These are phyloP conservation scores for baker's yeast (Saccharomyces cerevisiae) DNA, from an alignment of 805 yeast species.

Conservation along the genomic window DNA sequence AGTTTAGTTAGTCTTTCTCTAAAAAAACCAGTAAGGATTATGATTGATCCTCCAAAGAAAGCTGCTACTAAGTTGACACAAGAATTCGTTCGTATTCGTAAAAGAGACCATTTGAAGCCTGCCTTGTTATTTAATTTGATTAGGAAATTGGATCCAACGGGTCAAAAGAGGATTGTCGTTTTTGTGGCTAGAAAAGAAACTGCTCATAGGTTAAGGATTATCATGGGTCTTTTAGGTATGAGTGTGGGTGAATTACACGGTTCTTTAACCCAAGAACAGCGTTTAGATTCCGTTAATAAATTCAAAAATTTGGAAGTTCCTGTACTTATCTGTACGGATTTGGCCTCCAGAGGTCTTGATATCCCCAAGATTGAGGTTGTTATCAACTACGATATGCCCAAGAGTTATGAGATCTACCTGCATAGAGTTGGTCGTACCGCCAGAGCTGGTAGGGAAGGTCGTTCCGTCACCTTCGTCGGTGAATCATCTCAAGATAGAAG, in stretches of 20 bases:
- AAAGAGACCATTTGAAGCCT: constrained; percentile 76
- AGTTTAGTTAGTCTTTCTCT: constrained; percentile 80
- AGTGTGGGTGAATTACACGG: constrained; percentile 79
- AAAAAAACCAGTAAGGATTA: constrained; percentile 83
- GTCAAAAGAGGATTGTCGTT: constrained; percentile 70
- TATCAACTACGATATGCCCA: constrained; percentile 93
- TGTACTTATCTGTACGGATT: constrained; percentile 87
- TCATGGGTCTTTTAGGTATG: constrained; percentile 65
- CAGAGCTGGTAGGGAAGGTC: constrained; percentile 96
- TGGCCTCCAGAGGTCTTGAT: constrained; percentile 98
- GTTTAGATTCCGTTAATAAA: constrained; percentile 72
- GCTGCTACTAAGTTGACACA: constrained; percentile 87
- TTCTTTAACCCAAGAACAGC: constrained; percentile 83
- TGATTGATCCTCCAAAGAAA: constrained; percentile 94
- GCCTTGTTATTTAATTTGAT: constrained; percentile 70
- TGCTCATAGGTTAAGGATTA: constrained; percentile 78
- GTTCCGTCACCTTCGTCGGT: constrained; percentile 87
- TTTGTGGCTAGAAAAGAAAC: constrained; percentile 87
- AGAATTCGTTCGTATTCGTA: constrained; percentile 90
- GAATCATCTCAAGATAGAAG: constrained; percentile 79
- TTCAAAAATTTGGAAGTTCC: constrained; percentile 82
- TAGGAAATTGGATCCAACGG: constrained; percentile 52
- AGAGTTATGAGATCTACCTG: constrained; percentile 78
- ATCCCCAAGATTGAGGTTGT: constrained; percentile 95
- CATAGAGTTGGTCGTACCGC: constrained; percentile 99